Base-by-base conservation (phyloP, 2,329 filamentous ascomycete species). In the Microsporum canis region DNA sequence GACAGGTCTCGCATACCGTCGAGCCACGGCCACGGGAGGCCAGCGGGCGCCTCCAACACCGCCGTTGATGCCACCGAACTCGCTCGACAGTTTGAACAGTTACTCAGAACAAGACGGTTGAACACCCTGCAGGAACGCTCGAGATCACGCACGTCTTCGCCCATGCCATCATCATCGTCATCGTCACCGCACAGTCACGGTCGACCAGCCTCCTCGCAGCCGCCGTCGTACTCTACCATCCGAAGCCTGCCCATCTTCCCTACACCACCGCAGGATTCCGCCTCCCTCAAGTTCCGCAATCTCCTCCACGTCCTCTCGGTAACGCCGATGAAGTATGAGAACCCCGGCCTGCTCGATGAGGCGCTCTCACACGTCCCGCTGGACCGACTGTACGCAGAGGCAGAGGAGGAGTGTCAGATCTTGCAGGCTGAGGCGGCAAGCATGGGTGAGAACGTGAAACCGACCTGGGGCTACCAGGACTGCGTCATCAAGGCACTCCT, bases 381-480 rank as follows among this genome's bases (percentile, higher is more conserved):
- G 34, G 90, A 96, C 71, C 84, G 89, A 67, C 89, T 99, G 68
- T 97, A 97, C 74, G 83, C 87, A 66, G 91, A 96, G 72, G 94
- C 94, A 59, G 91, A 97, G 72, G 92, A 97, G 72, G 91, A 97
- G 75, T 85, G 84, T 65, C 90, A 96, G 72, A 86, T 96, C 34
- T 79, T 95, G 67, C 85, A 88, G 70, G 94, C 90, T 38, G 86
- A 95, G 73, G 92, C 92, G 36, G 88, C 88, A 71, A 95, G 90
- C 66, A 85, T 96, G 77, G 89, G 88, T 23, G 84, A 88, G 61
- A 88, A 86, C 60, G 82, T 84, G 66, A 88, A 88, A 72, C 84
- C 91, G 1, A 88, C 91, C 78, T 97, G 92, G 92, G 92, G 91
- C 61, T 96, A 97, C 72, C 92, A 97, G 75, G 94, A 99, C 76